A percentile compares a stretch with the other conserved stretches of the same genome.
Conservation (phyloP, 1,284 basidiomycete genomes). For the Puccinia coronata region DNA sequence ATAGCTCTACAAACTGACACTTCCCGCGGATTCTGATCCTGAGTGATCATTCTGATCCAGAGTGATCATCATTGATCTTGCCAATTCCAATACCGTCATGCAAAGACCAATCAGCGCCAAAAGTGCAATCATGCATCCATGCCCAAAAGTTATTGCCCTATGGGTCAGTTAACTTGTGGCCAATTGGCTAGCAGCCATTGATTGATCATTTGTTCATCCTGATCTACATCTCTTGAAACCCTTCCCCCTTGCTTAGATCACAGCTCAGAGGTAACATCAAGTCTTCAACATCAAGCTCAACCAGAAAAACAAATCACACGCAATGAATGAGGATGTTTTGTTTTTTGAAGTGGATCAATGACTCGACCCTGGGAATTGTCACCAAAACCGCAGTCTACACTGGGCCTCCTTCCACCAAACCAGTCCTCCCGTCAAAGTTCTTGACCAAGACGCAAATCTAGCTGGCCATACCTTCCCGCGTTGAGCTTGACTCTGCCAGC, state of each 20-base stretch:
- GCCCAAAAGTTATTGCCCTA: slow-evolving; percentile 97
- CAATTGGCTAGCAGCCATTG: background rate
- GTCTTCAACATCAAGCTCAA: slow-evolving; percentile 98
- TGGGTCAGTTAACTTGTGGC: slow-evolving; percentile 60
- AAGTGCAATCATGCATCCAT: slow-evolving; percentile 97
- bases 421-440: slow-evolving; percentile 79
- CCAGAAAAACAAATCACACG: slow-evolving; percentile 94
- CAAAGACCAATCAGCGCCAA: slow-evolving; percentile 96
- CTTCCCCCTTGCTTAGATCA: slow-evolving; percentile 57
- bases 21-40: background rate
- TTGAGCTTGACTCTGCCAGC: too few species aligned
- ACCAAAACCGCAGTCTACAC: slow-evolving; percentile 89
- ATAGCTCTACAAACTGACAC: background rate
- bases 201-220: background rate
- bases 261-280: slow-evolving; percentile 90
- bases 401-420: slow-evolving; percentile 68
- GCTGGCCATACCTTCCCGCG: slow-evolving; percentile 76
- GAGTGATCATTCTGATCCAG: too few species aligned
- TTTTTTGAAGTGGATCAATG: slow-evolving; percentile 99
- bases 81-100: slow-evolving; percentile 92
- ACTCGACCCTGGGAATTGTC: slow-evolving; percentile 88
- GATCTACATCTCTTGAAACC: slow-evolving; percentile 56
- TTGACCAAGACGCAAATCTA: slow-evolving; percentile 92
- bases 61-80: slow-evolving; percentile 93
- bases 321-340: slow-evolving; percentile 86